These are phyloP conservation scores for Gentiana straminea DNA, from an alignment of 257 asterid genomes.

Conservation along the genomic window DNA sequence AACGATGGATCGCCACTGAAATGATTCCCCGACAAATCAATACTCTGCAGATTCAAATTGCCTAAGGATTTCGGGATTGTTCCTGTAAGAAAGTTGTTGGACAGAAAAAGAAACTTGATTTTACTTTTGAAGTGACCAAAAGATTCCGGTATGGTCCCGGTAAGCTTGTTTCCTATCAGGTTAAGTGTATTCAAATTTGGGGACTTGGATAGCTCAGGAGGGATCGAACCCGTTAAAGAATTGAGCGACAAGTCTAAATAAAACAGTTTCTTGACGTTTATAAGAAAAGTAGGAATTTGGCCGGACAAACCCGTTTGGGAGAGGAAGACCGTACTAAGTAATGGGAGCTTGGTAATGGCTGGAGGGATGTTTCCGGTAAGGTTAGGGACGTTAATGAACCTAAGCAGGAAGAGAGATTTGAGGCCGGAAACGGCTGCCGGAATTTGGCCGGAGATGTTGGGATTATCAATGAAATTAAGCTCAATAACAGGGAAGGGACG, in stretches of 20 bases:
- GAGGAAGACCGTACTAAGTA: constrained; percentile 11
- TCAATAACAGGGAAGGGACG: constrained; percentile 33
- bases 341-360: constrained; percentile 26
- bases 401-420: constrained; percentile 18
- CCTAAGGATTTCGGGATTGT: constrained; percentile 22
- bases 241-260: constrained; percentile 22
- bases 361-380: constrained; percentile 39
- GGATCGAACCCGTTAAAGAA: constrained; percentile 34
- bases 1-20: constrained; percentile 39
- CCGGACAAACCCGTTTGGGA: constrained; percentile 11
- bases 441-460: constrained; percentile 36
- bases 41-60: background rate
- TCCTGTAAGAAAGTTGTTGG: constrained; percentile 36
- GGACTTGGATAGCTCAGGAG: constrained; percentile 25
- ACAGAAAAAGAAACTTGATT: constrained; percentile 18
- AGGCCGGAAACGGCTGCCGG: constrained; percentile 39
- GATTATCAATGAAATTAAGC: constrained; percentile 12
- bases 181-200: constrained; percentile 18
- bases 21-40: constrained; percentile 31
- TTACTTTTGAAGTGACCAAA: constrained; percentile 23
- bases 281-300: constrained; percentile 30
- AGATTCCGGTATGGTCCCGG: constrained; percentile 46
- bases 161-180: constrained; percentile 37
- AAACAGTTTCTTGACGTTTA: constrained; percentile 16
- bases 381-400: constrained; percentile 15